A percentile compares a stretch with the other conserved stretches of the same genome.
Evolutionary conservation across 2,329 filamentous ascomycete species (phyloP).

Genomic region (Neurospora crassa): DNA sequence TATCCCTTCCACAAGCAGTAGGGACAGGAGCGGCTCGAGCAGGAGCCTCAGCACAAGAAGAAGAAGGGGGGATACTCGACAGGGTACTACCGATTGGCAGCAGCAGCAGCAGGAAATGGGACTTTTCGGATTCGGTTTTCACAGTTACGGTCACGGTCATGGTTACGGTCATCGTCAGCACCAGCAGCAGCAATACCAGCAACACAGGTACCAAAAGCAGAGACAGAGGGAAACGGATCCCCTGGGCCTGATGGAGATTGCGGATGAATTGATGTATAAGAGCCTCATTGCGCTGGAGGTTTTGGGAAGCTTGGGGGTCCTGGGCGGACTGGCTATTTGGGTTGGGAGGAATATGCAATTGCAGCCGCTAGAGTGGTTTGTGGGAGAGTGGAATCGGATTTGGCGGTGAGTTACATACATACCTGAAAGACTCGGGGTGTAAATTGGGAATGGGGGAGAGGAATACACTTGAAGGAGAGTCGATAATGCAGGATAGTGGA

Average conservation of each 20-base stretch:
- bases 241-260: conserved; percentile 63
- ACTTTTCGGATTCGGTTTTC: background rate
- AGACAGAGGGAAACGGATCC: conserved; percentile 54
- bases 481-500: background rate
- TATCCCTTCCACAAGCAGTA: conserved; percentile 19
- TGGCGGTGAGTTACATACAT: conserved; percentile 12
- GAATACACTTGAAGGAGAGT: background rate
- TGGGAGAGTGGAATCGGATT: conserved; percentile 21
- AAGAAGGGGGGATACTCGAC: conserved; percentile 5
- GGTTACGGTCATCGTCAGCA: background rate
- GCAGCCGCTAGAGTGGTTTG: conserved; percentile 19
- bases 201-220: background rate
- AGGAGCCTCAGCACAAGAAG: conserved; percentile 9
- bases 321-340: conserved; percentile 64
- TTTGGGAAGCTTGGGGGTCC: conserved; percentile 61
- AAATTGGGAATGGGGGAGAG: background rate
- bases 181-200: background rate
- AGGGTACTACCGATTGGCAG: conserved; percentile 1
- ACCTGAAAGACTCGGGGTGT: background rate
- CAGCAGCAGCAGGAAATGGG: background rate
- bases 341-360: conserved; percentile 26
- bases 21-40: conserved; percentile 17
- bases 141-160: background rate
- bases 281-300: conserved; percentile 64
- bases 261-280: conserved; percentile 53